Evolutionary conservation across 306 rosid species (phyloP), one percentile per base, ranked within the genome.

Genomic region (Vachellia pachyceras): DNA sequence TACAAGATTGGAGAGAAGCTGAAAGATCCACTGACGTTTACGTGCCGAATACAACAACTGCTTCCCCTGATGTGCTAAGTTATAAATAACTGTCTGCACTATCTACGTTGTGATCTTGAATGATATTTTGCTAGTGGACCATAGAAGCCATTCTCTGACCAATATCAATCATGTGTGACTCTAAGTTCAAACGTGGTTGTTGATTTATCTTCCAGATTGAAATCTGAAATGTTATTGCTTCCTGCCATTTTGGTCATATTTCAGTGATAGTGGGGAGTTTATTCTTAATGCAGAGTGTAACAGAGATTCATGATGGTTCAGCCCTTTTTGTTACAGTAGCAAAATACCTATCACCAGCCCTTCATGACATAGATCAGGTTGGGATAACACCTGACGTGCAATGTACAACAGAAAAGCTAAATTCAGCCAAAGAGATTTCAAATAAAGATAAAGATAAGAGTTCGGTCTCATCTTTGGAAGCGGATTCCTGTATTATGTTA

Each of bases 241-340:
- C 67, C 67, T 60, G 17, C 67, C 18, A 25, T 60, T 60, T 57
- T 44, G 57, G 23, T 44, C 64, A 49, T 35, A 55, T 50, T 42
- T 46, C 67, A 35, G 58, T 73, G 42, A 83, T 46, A 49, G 40
- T 39, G 36, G 39, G 76, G 52, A 55, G 50, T 77, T 60, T 70
- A 40, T 76, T 65, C 61, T 79, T 42, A 58, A 69, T 84, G 37
- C 88, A 95, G 99, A 95, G 97, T 67, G 97, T 95, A 20, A 95
- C 97, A 12, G 95, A 93, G 88, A 91, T 95, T 79, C 92, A 91
- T 69, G 99, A 95, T 36, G 99, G 99, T 6, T 95, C 99, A 7
- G 99, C 99, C 17, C 89, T 95, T 67, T 91, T 95, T 77, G 92
- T 95, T 42, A 93, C 99, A 4, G 97, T 95, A 1, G 99, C 99